Evolutionary conservation across 163 green algal genomes (phyloP).

Genomic region (Chloromonas sp.): DNA sequence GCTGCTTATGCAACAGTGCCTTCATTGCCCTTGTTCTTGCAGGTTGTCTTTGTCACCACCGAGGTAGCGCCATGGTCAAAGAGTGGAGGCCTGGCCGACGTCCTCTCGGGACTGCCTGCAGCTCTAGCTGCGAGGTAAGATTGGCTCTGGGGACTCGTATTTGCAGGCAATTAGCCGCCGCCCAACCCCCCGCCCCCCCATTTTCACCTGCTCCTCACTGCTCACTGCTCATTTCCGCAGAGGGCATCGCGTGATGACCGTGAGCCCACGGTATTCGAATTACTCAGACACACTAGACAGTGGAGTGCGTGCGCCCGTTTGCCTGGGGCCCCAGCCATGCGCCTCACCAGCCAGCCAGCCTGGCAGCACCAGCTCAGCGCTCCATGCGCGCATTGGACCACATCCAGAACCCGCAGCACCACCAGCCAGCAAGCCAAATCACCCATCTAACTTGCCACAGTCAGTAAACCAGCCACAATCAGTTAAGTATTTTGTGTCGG

Average conservation of each 20-base stretch:
- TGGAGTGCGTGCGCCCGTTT: constrained; percentile 51
- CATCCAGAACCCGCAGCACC: too few species aligned
- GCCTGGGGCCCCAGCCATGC: background rate
- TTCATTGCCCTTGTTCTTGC: background rate
- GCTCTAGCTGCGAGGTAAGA: constrained; percentile 54
- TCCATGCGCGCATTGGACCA: too few species aligned
- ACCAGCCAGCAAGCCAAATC: too few species aligned
- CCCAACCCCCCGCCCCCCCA: background rate
- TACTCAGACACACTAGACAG: constrained; percentile 75
- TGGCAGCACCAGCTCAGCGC: constrained; percentile 12
- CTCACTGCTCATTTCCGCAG: constrained; percentile 27
- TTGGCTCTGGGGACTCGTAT: background rate
- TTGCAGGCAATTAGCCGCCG: background rate
- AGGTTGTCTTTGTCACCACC: constrained; percentile 80
- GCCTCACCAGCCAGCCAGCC: background rate
- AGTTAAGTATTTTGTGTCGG: constrained; percentile 14
- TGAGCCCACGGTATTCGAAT: constrained; percentile 69
- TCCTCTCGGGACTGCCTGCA: constrained; percentile 62
- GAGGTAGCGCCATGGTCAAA: constrained; percentile 83
- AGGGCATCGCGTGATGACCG: constrained; percentile 87
- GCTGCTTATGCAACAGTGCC: too few species aligned
- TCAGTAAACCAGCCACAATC: too few species aligned
- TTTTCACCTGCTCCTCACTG: background rate
- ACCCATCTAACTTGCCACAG: too few species aligned
- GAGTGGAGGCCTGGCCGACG: constrained; percentile 79